phyloP scores from a whole-genome alignment of 2,329 filamentous ascomycete genomes.

The Cytospora mali region DNA sequence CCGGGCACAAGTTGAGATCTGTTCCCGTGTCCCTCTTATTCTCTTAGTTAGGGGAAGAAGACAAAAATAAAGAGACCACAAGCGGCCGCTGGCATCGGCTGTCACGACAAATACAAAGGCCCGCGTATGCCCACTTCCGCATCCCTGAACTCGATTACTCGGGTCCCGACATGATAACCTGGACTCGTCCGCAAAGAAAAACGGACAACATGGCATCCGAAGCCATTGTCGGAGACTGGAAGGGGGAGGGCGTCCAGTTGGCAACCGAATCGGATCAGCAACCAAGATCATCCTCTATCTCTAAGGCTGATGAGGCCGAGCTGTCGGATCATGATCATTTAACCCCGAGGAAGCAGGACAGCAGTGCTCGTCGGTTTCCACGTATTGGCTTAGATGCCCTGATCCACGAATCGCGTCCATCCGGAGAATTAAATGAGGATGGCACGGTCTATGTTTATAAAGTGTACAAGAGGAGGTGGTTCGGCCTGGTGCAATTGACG shows the following conservation, averaged over 20 bases:
- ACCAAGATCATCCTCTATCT: conserved; percentile 1
- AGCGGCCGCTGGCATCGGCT: background rate
- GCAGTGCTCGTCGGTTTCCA: conserved; percentile 17
- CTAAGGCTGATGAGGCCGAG: conserved; percentile 12
- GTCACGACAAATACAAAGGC: background rate
- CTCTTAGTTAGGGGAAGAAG: no score
- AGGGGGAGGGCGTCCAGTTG: conserved; percentile 13
- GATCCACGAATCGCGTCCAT: conserved; percentile 12
- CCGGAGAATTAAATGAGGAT: conserved; percentile 10
- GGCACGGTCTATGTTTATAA: conserved; percentile 33
- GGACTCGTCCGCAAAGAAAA: no score
- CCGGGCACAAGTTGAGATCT: background rate
- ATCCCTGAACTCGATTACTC: no score
- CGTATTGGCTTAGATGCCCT: conserved; percentile 21
- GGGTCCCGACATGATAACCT: background rate
- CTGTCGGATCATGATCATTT: conserved; percentile 7
- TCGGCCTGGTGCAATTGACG: conserved; percentile 81
- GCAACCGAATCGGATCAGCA: conserved; percentile 6
- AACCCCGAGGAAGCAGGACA: background rate
- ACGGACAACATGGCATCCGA: conserved; percentile 21
- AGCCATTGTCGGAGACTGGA: conserved; percentile 14
- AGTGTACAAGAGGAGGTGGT: conserved; percentile 82
- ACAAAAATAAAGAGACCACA: background rate
- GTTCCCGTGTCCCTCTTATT: background rate
- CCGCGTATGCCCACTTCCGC: background rate